These are phyloP conservation scores for Suhomyces maxii DNA, from an alignment of 1,139 yeast genomes.

Conservation along the genomic window DNA sequence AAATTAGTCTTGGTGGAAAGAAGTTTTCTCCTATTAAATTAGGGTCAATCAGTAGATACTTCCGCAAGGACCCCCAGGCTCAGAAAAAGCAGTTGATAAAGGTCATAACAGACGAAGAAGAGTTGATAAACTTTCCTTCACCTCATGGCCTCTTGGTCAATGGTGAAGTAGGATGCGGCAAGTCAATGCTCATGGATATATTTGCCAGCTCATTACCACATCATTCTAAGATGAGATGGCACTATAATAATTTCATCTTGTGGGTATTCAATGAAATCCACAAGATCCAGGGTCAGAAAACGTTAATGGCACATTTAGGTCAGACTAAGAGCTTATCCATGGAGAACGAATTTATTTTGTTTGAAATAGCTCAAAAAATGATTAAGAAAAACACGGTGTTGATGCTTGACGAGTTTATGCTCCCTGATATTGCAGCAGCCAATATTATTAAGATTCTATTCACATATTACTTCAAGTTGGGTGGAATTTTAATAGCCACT, in stretches of 20 bases:
- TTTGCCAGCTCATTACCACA: constrained; percentile 68
- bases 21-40: constrained; percentile 17
- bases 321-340: constrained; percentile 26
- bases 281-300: constrained; percentile 42
- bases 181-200: constrained; percentile 71
- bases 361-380: constrained; percentile 69
- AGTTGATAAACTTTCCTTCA: constrained; percentile 51
- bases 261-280: constrained; percentile 70
- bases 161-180: constrained; percentile 79
- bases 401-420: constrained; percentile 70
- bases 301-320: constrained; percentile 7
- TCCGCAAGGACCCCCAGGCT: constrained; percentile 28
- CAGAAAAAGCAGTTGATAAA: constrained; percentile 40
- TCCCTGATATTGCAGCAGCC: constrained; percentile 73
- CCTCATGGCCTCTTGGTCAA: constrained; percentile 68
- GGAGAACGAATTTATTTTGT: constrained; percentile 65
- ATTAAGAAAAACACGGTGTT: constrained; percentile 58
- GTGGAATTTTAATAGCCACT: constrained; percentile 74
- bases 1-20: constrained; percentile 14
- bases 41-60: constrained; percentile 22
- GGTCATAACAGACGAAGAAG: constrained; percentile 65
- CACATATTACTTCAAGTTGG: constrained; percentile 67
- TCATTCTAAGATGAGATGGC: constrained; percentile 67
- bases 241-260: constrained; percentile 66
- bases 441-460: constrained; percentile 64